Conservation (phyloP, 2,329 filamentous ascomycete genomes). For the Monosporascus sp. region DNA sequence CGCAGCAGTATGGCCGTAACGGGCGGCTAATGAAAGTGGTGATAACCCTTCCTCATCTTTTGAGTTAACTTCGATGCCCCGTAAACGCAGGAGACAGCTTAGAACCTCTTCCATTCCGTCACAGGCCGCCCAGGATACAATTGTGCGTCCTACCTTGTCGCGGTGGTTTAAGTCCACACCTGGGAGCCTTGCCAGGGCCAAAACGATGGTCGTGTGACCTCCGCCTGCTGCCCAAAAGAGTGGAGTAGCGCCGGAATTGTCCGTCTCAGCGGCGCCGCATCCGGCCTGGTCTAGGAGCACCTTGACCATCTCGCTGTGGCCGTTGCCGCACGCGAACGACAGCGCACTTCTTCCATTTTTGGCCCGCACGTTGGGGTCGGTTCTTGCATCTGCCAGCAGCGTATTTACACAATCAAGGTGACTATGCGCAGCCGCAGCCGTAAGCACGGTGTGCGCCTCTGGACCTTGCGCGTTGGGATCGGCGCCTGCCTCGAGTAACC, state of each 20-base stretch:
- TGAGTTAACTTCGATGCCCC: constrained; percentile 21
- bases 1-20: constrained; percentile 19
- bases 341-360: constrained; percentile 24
- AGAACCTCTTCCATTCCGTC: constrained; percentile 21
- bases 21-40: constrained; percentile 27
- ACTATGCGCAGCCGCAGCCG: constrained; percentile 22
- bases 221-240: constrained; percentile 27
- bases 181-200: constrained; percentile 15
- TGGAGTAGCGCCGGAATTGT: constrained; percentile 24
- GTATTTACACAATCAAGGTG: constrained; percentile 19
- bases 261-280: constrained; percentile 18
- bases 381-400: constrained; percentile 21
- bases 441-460: constrained; percentile 23
- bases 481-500: constrained; percentile 17
- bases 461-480: constrained; percentile 13
- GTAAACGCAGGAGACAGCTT: constrained; percentile 18
- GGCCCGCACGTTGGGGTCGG: constrained; percentile 15
- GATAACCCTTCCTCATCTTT: constrained; percentile 24
- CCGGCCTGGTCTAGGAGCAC: constrained; percentile 14
- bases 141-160: constrained; percentile 26
- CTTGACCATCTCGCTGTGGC: constrained; percentile 25
- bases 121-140: constrained; percentile 30
- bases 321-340: constrained; percentile 28
- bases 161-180: constrained; percentile 25
- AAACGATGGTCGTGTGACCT: constrained; percentile 19